Conservation (phyloP, 306 rosid species). For the Lathyrus oleraceus region DNA sequence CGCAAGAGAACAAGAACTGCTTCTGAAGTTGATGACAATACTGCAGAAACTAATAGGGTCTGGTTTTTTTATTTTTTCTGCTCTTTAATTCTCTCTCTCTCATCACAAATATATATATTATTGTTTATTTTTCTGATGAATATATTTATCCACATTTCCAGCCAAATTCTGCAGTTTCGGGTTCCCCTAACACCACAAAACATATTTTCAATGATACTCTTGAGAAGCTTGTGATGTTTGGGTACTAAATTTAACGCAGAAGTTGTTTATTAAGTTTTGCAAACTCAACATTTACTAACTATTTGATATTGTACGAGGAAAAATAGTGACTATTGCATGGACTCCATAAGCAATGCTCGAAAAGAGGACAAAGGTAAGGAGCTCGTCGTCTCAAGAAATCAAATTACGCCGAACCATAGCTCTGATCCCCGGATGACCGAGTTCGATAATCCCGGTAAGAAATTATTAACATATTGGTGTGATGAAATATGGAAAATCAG, state of each 20-base stretch:
- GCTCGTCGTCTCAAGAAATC: too few relatives aligned
- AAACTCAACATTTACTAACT: neutral
- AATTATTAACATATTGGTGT: too few relatives aligned
- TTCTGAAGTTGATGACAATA: neutral
- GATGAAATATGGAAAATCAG: too few relatives aligned
- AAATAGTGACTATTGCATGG: constrained; percentile 15
- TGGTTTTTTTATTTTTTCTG: neutral
- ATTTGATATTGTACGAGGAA: constrained; percentile 9
- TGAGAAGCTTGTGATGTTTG: constrained; percentile 14
- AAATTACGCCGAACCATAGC: too few relatives aligned
- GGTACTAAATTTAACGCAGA: constrained; percentile 2
- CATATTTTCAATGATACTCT: neutral
- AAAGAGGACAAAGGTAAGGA: neutral
- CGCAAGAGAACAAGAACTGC: neutral
- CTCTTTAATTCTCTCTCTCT: too few relatives aligned
- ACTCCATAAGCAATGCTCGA: neutral
- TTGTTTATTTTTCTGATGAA: neutral
- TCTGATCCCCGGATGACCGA: too few relatives aligned
- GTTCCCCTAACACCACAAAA: neutral
- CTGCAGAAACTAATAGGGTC: neutral
- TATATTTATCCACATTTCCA: neutral
- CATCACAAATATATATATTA: neutral
- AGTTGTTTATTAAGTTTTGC: neutral
- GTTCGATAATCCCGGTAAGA: too few relatives aligned
- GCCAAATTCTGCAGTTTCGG: neutral